These are phyloP conservation scores for Phytophthora sp. DNA, from an alignment of 352 stramenopile species.

Conservation along the genomic window DNA sequence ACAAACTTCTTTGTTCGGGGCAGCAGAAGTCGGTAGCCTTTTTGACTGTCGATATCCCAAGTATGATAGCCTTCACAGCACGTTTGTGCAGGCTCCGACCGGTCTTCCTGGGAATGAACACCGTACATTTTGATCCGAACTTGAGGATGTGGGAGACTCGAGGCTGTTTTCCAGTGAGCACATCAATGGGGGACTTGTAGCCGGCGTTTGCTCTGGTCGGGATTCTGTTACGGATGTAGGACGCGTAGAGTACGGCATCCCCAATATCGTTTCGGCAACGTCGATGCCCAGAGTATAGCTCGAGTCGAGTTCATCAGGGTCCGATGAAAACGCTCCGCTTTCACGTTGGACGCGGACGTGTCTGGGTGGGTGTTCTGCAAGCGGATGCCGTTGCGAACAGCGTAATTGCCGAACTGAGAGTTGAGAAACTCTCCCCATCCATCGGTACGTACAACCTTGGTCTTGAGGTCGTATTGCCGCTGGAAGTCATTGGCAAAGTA, in stretches of 20 bases:
- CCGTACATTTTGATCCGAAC: background rate
- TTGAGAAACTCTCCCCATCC: conserved; percentile 9
- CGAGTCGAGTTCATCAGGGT: conserved; percentile 2
- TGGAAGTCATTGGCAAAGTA: conserved; percentile 14
- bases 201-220: background rate
- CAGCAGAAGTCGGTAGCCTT: background rate
- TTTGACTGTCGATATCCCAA: background rate
- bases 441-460: conserved; percentile 6
- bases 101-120: background rate
- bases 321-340: background rate
- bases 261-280: conserved; percentile 10
- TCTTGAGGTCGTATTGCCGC: background rate
- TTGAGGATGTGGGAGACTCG: background rate
- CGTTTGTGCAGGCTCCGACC: background rate
- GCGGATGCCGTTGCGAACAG: conserved; percentile 8
- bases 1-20: background rate
- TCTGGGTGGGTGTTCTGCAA: too few relatives aligned
- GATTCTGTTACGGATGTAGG: conserved; percentile 12
- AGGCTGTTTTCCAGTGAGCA: background rate
- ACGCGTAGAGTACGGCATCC: conserved; percentile 4
- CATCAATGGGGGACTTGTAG: background rate
- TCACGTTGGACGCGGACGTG: conserved; percentile 14
- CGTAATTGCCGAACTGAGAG: background rate
- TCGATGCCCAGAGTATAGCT: conserved; percentile 3
- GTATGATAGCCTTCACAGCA: background rate